These are phyloP conservation scores for Cordyceps pruinosa DNA, from an alignment of 2,329 filamentous ascomycete genomes.

Conservation along the genomic window DNA sequence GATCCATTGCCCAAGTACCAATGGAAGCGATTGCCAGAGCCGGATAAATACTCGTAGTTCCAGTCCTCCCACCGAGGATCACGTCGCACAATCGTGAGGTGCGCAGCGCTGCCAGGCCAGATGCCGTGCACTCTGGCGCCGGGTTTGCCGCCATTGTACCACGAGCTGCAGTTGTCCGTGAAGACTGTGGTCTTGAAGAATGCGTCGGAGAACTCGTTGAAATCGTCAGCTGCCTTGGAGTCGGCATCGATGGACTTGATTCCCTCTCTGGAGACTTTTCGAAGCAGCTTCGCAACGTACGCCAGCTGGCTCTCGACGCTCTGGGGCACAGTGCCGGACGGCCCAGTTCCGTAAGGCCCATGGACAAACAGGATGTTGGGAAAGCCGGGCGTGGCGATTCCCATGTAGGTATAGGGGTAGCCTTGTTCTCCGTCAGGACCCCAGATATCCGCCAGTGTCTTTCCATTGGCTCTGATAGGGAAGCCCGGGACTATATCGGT, in stretches of 20 bases:
- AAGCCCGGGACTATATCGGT: conserved; percentile 53
- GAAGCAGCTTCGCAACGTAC: conserved; percentile 59
- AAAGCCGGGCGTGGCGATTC: conserved; percentile 55
- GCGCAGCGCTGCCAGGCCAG: conserved; percentile 62
- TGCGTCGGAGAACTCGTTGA: conserved; percentile 50
- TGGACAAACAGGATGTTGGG: conserved; percentile 61
- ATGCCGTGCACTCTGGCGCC: conserved; percentile 59
- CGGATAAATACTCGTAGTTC: conserved; percentile 40
- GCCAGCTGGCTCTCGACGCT: conserved; percentile 59
- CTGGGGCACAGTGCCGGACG: conserved; percentile 61
- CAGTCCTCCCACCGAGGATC: conserved; percentile 52
- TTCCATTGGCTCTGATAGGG: conserved; percentile 47
- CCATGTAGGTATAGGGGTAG: conserved; percentile 62
- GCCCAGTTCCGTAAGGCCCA: conserved; percentile 52
- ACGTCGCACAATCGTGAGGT: conserved; percentile 50
- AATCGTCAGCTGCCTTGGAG: conserved; percentile 55
- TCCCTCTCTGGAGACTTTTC: conserved; percentile 59
- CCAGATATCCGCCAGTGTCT: conserved; percentile 52
- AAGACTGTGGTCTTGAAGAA: conserved; percentile 51
- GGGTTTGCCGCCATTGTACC: conserved; percentile 62
- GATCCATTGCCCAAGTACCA: conserved; percentile 59
- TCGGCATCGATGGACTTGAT: conserved; percentile 56
- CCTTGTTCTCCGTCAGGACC: conserved; percentile 46
- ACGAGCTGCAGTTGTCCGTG: conserved; percentile 58
- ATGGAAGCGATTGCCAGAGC: conserved; percentile 44